These are phyloP conservation scores for Plasmodium gonderi DNA, from an alignment of 169 alveolate species.

Conservation along the genomic window DNA sequence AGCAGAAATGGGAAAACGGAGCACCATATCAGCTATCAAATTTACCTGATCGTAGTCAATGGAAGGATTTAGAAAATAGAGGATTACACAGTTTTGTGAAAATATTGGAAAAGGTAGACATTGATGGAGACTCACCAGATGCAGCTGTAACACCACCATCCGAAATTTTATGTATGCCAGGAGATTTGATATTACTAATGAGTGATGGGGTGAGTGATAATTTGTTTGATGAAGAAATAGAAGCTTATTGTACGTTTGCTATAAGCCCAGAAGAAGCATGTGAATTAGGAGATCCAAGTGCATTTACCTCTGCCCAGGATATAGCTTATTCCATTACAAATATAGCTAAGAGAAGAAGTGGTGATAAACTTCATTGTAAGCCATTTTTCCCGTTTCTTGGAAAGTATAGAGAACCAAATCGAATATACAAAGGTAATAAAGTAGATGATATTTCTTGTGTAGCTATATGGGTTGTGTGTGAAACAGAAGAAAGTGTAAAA, in stretches of 20 bases:
- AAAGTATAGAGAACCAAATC: slow-evolving; percentile 46
- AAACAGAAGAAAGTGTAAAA: slow-evolving; percentile 68
- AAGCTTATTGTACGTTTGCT: slow-evolving; percentile 80
- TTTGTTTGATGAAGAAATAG: slow-evolving; percentile 80
- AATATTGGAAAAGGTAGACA: slow-evolving; percentile 77
- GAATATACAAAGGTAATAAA: slow-evolving; percentile 74
- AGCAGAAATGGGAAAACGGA: slow-evolving; percentile 84
- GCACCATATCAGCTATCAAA: slow-evolving; percentile 83
- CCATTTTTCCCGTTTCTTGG: slow-evolving; percentile 48
- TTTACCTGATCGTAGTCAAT: slow-evolving; percentile 77
- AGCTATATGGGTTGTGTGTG: slow-evolving; percentile 83
- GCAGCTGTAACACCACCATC: slow-evolving; percentile 76
- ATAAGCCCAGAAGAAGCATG: slow-evolving; percentile 83
- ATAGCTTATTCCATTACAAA: slow-evolving; percentile 76
- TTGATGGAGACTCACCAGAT: slow-evolving; percentile 82
- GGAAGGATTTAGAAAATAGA: slow-evolving; percentile 76
- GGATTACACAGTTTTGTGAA: slow-evolving; percentile 79
- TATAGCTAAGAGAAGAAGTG: slow-evolving; percentile 74
- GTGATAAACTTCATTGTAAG: slow-evolving; percentile 73
- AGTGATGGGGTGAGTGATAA: slow-evolving; percentile 84
- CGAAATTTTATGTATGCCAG: slow-evolving; percentile 80
- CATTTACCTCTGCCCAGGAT: slow-evolving; percentile 73
- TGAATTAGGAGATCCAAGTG: slow-evolving; percentile 66
- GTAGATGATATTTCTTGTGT: slow-evolving; percentile 82
- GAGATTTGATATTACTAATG: slow-evolving; percentile 78